A percentile compares a stretch with the other conserved stretches of the same genome.
Conservation (phyloP, 495 filamentous ascomycete genomes). For the Aspergillus sparsus region DNA sequence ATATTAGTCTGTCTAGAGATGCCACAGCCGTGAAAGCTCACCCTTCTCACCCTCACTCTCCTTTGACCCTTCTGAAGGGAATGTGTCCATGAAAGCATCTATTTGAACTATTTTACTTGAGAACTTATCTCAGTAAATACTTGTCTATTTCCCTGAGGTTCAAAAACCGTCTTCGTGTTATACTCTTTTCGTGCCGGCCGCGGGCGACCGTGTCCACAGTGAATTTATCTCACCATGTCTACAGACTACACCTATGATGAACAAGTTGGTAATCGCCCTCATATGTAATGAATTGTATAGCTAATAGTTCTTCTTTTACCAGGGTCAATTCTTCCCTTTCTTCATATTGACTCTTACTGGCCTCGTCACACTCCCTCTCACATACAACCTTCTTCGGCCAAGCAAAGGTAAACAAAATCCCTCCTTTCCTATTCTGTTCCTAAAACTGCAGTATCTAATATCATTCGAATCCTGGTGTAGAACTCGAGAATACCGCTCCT, state of each 20-base stretch:
- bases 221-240: conserved; percentile 67
- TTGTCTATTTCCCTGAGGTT: not conserved
- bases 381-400: conserved; percentile 78
- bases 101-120: conserved; percentile 18
- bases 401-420: conserved; percentile 60
- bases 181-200: conserved; percentile 22
- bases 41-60: conserved; percentile 28
- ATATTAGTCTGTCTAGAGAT: conserved; percentile 21
- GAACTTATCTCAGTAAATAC: conserved; percentile 10
- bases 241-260: conserved; percentile 99
- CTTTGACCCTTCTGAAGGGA: conserved; percentile 29
- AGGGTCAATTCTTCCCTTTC: conserved; percentile 99
- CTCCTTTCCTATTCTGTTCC: not conserved
- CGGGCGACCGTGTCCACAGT: conserved; percentile 45
- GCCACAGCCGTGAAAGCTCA: conserved; percentile 12
- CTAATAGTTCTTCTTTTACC: conserved; percentile 14
- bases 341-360: conserved; percentile 90
- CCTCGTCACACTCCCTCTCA: conserved; percentile 87
- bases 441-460: not conserved
- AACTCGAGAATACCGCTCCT: conserved; percentile 65
- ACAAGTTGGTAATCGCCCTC: conserved; percentile 53
- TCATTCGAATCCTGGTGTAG: conserved; percentile 31
- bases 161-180: conserved; percentile 9
- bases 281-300: not conserved
- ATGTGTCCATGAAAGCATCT: conserved; percentile 24